A percentile compares a stretch with the other conserved stretches of the same genome.
Conservation (phyloP, 2,329 filamentous ascomycete species). For the Teratosphaeria destructans region DNA sequence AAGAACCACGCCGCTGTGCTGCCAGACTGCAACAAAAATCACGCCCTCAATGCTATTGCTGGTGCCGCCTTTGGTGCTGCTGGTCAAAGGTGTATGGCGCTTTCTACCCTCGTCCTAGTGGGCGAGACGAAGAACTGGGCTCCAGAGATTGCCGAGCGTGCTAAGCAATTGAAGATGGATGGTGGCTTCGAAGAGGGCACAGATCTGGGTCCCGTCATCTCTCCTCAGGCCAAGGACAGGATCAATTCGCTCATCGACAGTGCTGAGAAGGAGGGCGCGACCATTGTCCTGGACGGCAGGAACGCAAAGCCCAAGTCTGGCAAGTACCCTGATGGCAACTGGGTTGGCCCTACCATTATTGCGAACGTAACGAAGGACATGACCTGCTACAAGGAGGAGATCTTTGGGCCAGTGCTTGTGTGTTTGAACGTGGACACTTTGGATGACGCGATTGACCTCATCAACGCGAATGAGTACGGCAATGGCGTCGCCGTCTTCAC, state of each 20-base stretch:
- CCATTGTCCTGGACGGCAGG: constrained; percentile 70
- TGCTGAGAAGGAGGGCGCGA: constrained; percentile 71
- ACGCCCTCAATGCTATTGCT: constrained; percentile 72
- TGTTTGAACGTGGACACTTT: constrained; percentile 43
- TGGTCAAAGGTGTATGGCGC: constrained; percentile 77
- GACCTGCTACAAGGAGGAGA: constrained; percentile 77
- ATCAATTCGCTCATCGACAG: constrained; percentile 67
- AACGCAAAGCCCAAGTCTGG: constrained; percentile 29
- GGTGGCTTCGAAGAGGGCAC: constrained; percentile 73
- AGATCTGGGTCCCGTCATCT: constrained; percentile 75
- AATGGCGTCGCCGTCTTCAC: constrained; percentile 84
- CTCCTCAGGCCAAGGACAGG: constrained; percentile 64
- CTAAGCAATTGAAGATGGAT: constrained; percentile 62
- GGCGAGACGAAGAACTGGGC: constrained; percentile 80
- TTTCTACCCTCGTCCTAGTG: constrained; percentile 73
- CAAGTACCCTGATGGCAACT: constrained; percentile 42
- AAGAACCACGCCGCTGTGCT: constrained; percentile 83
- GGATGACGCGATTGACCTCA: constrained; percentile 68
- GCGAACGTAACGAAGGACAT: constrained; percentile 69
- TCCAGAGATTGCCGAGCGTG: constrained; percentile 63
- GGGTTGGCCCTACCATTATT: constrained; percentile 72
- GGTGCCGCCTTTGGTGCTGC: constrained; percentile 78
- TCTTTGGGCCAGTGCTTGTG: constrained; percentile 67
- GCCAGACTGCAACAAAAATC: constrained; percentile 83
- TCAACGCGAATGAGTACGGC: constrained; percentile 79